Conservation (phyloP, 2,329 filamentous ascomycete genomes). For the Neobulgaria alba region DNA sequence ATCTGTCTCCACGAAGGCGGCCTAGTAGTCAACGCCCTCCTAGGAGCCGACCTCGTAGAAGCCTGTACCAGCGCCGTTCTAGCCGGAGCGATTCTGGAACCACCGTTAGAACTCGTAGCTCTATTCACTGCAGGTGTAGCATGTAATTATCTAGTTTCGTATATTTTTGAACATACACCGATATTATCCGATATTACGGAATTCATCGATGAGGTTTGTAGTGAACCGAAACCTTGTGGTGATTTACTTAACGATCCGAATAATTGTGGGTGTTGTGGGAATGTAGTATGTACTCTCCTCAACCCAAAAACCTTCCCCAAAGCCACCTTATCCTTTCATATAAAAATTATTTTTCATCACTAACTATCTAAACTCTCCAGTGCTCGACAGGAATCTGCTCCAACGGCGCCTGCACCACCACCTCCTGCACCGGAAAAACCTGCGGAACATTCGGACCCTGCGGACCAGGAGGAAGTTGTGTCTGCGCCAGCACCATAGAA, state of each 20-base stretch:
- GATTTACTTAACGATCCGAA: background rate
- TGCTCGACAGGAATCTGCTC: too few species aligned
- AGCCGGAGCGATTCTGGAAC: too few species aligned
- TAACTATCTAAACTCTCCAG: too few species aligned
- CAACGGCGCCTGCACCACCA: constrained; percentile 1
- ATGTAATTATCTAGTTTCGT: background rate
- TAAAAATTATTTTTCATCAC: too few species aligned
- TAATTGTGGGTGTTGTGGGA: constrained; percentile 2
- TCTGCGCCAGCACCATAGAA: constrained; percentile 1
- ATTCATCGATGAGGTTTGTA: background rate
- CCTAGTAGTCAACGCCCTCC: background rate
- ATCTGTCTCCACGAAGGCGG: background rate
- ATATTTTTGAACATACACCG: too few species aligned
- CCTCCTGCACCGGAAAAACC: constrained; percentile 1
- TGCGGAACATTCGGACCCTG: constrained; percentile 2
- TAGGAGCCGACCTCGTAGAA: constrained; percentile 1
- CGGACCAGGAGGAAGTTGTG: constrained; percentile 1
- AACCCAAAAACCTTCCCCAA: too few species aligned
- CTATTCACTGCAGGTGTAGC: background rate
- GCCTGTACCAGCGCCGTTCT: background rate
- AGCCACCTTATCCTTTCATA: too few species aligned
- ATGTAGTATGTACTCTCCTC: constrained; percentile 2
- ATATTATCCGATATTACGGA: background rate
- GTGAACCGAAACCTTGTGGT: background rate
- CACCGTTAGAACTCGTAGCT: too few species aligned